Percentiles rank a stretch among this genome's conserved stretches.
Evolutionary conservation across 129 eudicot genomes (phyloP).

Genomic region (Ambrosia trifida): DNA sequence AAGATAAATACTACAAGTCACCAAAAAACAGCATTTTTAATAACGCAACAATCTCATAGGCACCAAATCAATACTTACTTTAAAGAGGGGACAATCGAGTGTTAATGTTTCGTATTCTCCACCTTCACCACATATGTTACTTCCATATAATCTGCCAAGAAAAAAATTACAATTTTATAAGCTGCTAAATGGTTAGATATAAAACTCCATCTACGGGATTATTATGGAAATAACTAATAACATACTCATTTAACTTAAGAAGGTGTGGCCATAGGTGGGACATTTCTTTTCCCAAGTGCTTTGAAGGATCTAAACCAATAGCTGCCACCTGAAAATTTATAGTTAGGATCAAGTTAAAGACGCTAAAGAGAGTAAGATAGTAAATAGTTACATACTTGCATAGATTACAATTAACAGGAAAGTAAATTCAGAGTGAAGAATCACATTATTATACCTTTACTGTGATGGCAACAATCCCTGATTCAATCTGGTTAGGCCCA

Average conservation of each 20-base stretch:
- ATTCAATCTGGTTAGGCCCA: slow-evolving; percentile 52
- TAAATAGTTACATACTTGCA: background rate
- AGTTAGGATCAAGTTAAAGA: background rate
- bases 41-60: background rate
- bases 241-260: slow-evolving; percentile 85
- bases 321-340: slow-evolving; percentile 71
- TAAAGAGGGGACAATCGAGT: slow-evolving; percentile 91
- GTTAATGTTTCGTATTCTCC: slow-evolving; percentile 98
- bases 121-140: slow-evolving; percentile 98
- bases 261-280: slow-evolving; percentile 60
- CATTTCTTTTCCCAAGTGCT: slow-evolving; percentile 91
- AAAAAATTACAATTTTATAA: slow-evolving; percentile 3
- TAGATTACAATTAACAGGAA: slow-evolving; percentile 8
- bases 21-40: background rate
- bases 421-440: slow-evolving; percentile 15
- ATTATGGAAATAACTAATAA: slow-evolving; percentile 22
- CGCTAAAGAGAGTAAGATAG: background rate
- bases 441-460: slow-evolving; percentile 63
- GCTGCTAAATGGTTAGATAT: slow-evolving; percentile 8
- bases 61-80: slow-evolving; percentile 42
- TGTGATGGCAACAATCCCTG: slow-evolving; percentile 71
- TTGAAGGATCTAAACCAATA: slow-evolving; percentile 86
- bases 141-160: slow-evolving; percentile 78
- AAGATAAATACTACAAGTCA: slow-evolving; percentile 8
- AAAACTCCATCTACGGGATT: background rate